Percentiles rank a stretch among this genome's conserved stretches.
Conservation (phyloP, 2,329 filamentous ascomycete genomes). For the Pleomassaria siparia region DNA sequence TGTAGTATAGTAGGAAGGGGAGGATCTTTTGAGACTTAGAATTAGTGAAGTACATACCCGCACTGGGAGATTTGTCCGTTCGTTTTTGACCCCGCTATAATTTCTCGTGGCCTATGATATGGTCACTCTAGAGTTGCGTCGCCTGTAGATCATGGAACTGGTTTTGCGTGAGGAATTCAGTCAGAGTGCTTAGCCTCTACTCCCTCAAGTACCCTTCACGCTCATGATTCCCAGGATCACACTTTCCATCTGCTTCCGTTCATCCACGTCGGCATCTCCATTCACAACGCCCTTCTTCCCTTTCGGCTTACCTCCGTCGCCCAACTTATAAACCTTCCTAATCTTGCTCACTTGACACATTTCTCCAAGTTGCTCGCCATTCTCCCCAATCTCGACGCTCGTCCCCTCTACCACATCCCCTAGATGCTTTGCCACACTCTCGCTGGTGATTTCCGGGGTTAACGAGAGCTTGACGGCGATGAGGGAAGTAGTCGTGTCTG, state of each 20-base stretch:
- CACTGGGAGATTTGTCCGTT: not conserved
- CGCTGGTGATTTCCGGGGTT: constrained; percentile 16
- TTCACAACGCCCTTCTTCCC: constrained; percentile 34
- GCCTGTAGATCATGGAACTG: too few species aligned
- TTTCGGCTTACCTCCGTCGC: constrained; percentile 53
- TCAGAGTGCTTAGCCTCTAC: not conserved
- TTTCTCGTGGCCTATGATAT: not conserved
- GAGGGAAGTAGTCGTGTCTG: constrained; percentile 69
- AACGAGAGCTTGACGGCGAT: constrained; percentile 76
- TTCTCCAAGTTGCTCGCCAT: constrained; percentile 54
- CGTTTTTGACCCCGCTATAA: not conserved
- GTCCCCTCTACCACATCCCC: constrained; percentile 26
- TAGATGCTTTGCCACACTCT: constrained; percentile 32
- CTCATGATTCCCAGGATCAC: constrained; percentile 77
- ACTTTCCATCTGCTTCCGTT: constrained; percentile 63
- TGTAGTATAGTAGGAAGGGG: constrained; percentile 38
- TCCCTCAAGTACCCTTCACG: constrained; percentile 60
- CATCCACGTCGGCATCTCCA: constrained; percentile 39
- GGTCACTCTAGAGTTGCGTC: not conserved
- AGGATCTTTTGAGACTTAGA: constrained; percentile 17
- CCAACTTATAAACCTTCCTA: constrained; percentile 85
- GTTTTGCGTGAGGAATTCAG: too few species aligned
- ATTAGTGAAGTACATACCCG: not conserved
- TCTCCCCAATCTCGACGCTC: constrained; percentile 21
- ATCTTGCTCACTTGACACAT: constrained; percentile 58